phyloP scores from a whole-genome alignment of 2,329 filamentous ascomycete species.

The Cladosporium cucumerinum region DNA sequence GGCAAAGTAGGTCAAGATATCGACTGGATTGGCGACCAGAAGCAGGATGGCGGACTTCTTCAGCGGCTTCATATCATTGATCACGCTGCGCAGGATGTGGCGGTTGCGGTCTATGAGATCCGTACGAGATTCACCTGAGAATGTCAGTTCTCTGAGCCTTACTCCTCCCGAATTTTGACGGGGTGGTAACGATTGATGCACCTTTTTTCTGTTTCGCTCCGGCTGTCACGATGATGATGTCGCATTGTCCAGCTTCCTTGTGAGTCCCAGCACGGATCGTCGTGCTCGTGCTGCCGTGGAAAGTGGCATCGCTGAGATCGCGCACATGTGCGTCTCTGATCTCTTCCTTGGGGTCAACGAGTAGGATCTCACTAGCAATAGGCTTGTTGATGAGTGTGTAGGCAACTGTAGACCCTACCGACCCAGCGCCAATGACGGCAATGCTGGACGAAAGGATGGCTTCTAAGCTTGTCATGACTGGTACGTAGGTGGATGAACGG shows the following conservation, averaged over 20 bases:
- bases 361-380: constrained; percentile 49
- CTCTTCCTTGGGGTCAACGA: constrained; percentile 50
- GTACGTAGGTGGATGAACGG: not conserved
- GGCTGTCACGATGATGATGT: constrained; percentile 54
- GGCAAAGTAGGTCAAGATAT: constrained; percentile 52
- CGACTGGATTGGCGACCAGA: constrained; percentile 55
- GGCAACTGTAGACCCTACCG: constrained; percentile 51
- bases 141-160: not conserved
- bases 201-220: constrained; percentile 50
- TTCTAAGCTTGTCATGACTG: not conserved
- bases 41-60: constrained; percentile 48
- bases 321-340: constrained; percentile 50
- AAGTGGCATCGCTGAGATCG: constrained; percentile 53
- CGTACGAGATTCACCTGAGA: constrained; percentile 41
- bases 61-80: constrained; percentile 50
- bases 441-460: constrained; percentile 30
- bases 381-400: constrained; percentile 48
- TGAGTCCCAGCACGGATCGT: constrained; percentile 45
- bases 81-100: constrained; percentile 46
- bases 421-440: constrained; percentile 51
- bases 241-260: constrained; percentile 51
- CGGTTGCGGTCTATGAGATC: constrained; percentile 49
- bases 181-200: not conserved
- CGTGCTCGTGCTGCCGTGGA: constrained; percentile 42
- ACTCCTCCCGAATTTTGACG: not conserved